Percentiles rank a stretch among this genome's conserved stretches.
phyloP scores from a whole-genome alignment of 2,329 filamentous ascomycete genomes.

The Helminthosporium solani region DNA sequence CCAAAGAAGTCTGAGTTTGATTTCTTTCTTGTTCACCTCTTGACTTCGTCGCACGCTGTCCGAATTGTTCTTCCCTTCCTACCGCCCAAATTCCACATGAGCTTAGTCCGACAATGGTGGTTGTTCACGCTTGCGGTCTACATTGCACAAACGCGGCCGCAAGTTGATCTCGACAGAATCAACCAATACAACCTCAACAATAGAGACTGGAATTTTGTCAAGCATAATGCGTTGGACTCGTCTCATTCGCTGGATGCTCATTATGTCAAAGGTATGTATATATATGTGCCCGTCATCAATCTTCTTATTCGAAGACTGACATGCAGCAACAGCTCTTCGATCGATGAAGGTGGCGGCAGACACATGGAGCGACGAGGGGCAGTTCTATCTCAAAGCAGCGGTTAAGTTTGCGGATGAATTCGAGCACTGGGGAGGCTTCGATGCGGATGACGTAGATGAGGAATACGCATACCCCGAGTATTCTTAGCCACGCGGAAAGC shows the following conservation, averaged over 20 bases:
- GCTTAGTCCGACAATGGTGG: conserved; percentile 85
- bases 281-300: not conserved
- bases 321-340: conserved; percentile 60
- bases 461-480: conserved; percentile 26
- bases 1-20: conserved; percentile 61
- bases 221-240: conserved; percentile 68
- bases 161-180: conserved; percentile 67
- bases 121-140: conserved; percentile 77
- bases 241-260: conserved; percentile 72
- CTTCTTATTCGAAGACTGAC: conserved; percentile 12
- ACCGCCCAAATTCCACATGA: conserved; percentile 69
- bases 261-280: conserved; percentile 75
- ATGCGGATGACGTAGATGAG: conserved; percentile 24
- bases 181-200: conserved; percentile 60
- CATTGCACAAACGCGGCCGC: conserved; percentile 71
- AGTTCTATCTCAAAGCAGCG: conserved; percentile 67
- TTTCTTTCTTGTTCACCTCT: conserved; percentile 77
- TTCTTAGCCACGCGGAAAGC: conserved; percentile 5
- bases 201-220: conserved; percentile 75
- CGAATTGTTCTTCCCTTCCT: conserved; percentile 80
- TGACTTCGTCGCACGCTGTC: conserved; percentile 85
- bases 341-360: conserved; percentile 72
- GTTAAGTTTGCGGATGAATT: conserved; percentile 74
- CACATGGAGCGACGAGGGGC: conserved; percentile 71
- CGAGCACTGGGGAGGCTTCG: conserved; percentile 63